These are phyloP conservation scores for Rosa hybrid DNA, from an alignment of 331 rosid species.

Conservation along the genomic window DNA sequence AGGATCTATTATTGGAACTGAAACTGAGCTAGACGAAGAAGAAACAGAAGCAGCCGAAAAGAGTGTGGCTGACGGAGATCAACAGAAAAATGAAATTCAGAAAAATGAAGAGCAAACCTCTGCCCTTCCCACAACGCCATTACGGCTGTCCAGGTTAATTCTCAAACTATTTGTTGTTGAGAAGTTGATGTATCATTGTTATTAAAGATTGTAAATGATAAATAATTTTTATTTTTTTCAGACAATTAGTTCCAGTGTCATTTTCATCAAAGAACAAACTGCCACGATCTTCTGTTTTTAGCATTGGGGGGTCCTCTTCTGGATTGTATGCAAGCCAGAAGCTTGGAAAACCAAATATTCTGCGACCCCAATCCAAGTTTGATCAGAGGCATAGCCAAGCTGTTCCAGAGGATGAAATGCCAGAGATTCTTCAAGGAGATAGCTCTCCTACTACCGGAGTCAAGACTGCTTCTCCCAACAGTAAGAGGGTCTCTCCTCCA, in stretches of 20 bases:
- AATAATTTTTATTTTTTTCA: constrained; percentile 21
- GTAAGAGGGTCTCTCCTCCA: constrained; percentile 85
- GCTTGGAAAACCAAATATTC: constrained; percentile 51
- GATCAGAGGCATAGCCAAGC: constrained; percentile 43
- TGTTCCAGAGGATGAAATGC: constrained; percentile 60
- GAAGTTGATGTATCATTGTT: constrained; percentile 18
- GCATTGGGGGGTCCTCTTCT: constrained; percentile 57
- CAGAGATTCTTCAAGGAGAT: constrained; percentile 49
- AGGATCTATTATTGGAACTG: constrained; percentile 57
- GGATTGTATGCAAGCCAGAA: constrained; percentile 50
- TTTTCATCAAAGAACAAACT: constrained; percentile 72
- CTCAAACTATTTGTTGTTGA: constrained; percentile 24
- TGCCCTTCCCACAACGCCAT: constrained; percentile 59
- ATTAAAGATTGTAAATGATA: constrained; percentile 14
- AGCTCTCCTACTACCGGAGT: constrained; percentile 54
- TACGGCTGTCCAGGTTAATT: constrained; percentile 61
- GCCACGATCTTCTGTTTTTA: constrained; percentile 59
- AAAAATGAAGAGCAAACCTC: constrained; percentile 55
- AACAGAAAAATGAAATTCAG: constrained; percentile 46
- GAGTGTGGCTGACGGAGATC: constrained; percentile 44
- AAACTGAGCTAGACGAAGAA: constrained; percentile 63
- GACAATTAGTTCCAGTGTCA: constrained; percentile 54
- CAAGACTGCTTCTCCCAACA: constrained; percentile 77
- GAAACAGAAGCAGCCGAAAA: constrained; percentile 55
- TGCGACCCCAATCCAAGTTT: constrained; percentile 41